Base-by-base conservation (phyloP, 2,329 filamentous ascomycete species). In the Geosmithia morbida region DNA sequence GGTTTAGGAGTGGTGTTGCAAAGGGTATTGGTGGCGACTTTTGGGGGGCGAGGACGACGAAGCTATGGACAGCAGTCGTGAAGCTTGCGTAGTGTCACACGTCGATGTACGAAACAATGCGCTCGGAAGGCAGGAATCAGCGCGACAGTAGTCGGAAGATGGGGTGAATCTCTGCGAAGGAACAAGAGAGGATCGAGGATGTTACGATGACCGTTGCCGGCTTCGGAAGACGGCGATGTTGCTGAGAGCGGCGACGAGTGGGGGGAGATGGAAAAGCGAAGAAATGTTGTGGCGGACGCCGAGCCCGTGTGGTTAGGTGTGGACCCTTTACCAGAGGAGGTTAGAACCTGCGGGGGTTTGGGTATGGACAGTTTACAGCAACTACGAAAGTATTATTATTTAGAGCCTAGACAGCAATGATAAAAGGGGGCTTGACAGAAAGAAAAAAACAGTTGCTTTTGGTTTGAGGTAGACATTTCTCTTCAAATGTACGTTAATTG, bases 251-350 rank as follows among this genome's bases (percentile, higher is more conserved):
- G 33, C 33, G 33, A 37, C 40, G 47, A 19, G 44, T n/a, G 40
- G 43, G 26, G 46, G 44, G 40, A 22, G 41, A 41, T 48, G 41
- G 48, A 46, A 43, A 41, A 49, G 44, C 29, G 44, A 46, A 49
- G 48, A 49, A 49, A 40, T 44, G 48, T 40, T 49, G 48, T 49
- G 48, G 48, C 48, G 45, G 48, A 16, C 16, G 30, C 37, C 44
- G 37, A 46, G 13, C 43, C 33, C 33, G 33, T 37, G 33, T 37
- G 22, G 33, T 37, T 37, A 11, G 33, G 33, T 37, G 33, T 37
- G 33, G 33, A 37, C 33, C 33, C 33, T 37, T 16, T 37, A 37
- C 33, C 33, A 37, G 3, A 37, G 11, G 13, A 11, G 33, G 33
- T 37, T 37, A 37, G 33, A 37, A 37, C 33, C 33, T 37, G 33